Evolutionary conservation across 2,329 filamentous ascomycete species (phyloP).

Genomic region (Torrubiella hemipterigena): DNA sequence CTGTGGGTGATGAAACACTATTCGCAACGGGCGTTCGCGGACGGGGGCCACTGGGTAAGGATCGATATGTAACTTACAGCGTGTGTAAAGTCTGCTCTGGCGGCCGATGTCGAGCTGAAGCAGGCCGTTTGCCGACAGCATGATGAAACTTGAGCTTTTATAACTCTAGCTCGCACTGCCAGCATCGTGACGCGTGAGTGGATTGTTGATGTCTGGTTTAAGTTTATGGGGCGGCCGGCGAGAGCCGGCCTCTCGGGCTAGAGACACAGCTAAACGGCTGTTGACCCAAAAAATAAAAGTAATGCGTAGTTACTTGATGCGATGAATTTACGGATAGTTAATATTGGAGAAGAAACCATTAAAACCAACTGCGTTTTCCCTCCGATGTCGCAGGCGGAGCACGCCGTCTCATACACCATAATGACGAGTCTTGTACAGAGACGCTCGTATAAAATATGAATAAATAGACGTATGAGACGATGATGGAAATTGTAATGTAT

Average conservation of each 20-base stretch:
- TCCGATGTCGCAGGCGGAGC: too few species aligned
- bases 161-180: constrained; percentile 1
- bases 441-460: too few species aligned
- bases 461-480: too few species aligned
- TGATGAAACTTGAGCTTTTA: too few species aligned
- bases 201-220: not conserved
- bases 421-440: too few species aligned
- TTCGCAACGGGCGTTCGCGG: not conserved
- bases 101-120: constrained; percentile 23
- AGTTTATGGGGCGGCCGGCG: too few species aligned
- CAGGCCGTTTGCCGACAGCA: constrained; percentile 8
- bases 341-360: constrained; percentile 3
- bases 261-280: too few species aligned
- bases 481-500: too few species aligned
- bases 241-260: too few species aligned
- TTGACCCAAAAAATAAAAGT: too few species aligned
- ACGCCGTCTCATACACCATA: too few species aligned
- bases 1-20: too few species aligned
- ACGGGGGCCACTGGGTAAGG: not conserved
- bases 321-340: not conserved
- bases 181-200: not conserved
- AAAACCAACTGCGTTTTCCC: not conserved
- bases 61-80: constrained; percentile 19
- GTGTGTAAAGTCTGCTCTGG: constrained; percentile 31
- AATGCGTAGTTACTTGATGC: not conserved